Conservation (phyloP, 257 asterid genomes). For the Buddleja alternifolia region DNA sequence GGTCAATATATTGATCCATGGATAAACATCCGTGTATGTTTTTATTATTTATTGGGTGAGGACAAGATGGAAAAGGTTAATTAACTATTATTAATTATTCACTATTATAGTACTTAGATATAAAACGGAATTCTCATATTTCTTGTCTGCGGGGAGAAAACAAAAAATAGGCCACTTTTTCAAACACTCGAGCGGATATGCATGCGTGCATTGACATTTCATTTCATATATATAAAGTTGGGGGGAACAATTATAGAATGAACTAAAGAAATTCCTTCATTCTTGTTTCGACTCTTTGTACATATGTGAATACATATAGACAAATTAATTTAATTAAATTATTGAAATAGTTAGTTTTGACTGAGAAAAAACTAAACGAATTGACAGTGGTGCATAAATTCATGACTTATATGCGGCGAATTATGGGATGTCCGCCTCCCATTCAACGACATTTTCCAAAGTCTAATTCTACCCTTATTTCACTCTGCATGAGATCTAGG, state of each 20-base stretch:
- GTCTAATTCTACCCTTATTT: slow-evolving; percentile 26
- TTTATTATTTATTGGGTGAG: too few relatives aligned
- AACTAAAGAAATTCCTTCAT: slow-evolving; percentile 23
- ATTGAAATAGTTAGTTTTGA: slow-evolving; percentile 15
- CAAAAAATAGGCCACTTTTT: slow-evolving; percentile 1
- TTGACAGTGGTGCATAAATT: slow-evolving; percentile 55
- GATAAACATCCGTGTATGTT: not conserved
- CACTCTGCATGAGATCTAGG: slow-evolving; percentile 16
- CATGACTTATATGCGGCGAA: slow-evolving; percentile 54
- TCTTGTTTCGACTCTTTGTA: slow-evolving; percentile 36
- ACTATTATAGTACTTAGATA: not conserved
- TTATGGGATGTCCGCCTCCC: slow-evolving; percentile 59
- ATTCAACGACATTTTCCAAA: slow-evolving; percentile 68
- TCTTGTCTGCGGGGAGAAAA: not conserved
- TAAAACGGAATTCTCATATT: slow-evolving; percentile 24
- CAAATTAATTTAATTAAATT: not conserved
- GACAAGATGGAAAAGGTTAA: too few relatives aligned
- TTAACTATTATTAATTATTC: too few relatives aligned
- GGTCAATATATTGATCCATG: slow-evolving; percentile 7
- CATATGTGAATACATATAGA: slow-evolving; percentile 2
- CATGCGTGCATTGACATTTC: slow-evolving; percentile 11
- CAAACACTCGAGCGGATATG: slow-evolving; percentile 20
- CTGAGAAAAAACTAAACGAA: slow-evolving; percentile 26
- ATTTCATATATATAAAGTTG: not conserved
- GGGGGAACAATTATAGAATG: slow-evolving; percentile 25